phyloP scores from a whole-genome alignment of 306 rosid genomes.

The Prosopis cineraria region DNA sequence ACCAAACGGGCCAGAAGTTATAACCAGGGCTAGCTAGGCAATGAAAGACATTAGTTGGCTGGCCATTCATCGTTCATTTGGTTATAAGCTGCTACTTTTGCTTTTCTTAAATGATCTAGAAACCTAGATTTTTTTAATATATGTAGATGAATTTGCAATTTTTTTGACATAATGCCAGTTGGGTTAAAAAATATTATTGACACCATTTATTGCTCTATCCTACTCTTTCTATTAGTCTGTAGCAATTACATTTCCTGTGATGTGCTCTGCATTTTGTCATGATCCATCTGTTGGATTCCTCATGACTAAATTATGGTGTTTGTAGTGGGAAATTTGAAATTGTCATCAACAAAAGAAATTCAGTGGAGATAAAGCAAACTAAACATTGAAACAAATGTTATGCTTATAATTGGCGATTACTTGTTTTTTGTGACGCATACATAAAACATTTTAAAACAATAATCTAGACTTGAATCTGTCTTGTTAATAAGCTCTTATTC shows the following conservation, averaged over 20 bases:
- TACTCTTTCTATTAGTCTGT: neutral
- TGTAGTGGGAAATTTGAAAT: neutral
- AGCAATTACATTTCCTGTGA: neutral
- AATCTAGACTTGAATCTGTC: constrained; percentile 26
- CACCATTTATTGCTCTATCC: neutral
- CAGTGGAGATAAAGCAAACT: neutral
- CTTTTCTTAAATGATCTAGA: neutral
- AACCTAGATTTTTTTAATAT: constrained; percentile 18
- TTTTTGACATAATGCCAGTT: constrained; percentile 36
- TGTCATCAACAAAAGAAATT: neutral
- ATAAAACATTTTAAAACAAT: constrained; percentile 21
- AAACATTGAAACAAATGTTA: constrained; percentile 13
- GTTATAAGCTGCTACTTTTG: constrained; percentile 7
- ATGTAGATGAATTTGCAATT: constrained; percentile 86
- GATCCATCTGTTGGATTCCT: neutral
- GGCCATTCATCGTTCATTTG: neutral
- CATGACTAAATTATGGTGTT: neutral
- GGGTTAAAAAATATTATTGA: neutral
- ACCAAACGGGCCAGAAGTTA: no score
- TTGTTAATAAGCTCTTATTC: constrained; percentile 24
- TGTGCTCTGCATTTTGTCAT: neutral
- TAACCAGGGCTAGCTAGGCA: no score
- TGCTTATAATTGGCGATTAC: neutral
- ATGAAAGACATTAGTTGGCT: neutral
- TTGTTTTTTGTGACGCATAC: neutral